Base-by-base conservation (phyloP, 2,329 filamentous ascomycete genomes). In the Lachnellula subtilissima region DNA sequence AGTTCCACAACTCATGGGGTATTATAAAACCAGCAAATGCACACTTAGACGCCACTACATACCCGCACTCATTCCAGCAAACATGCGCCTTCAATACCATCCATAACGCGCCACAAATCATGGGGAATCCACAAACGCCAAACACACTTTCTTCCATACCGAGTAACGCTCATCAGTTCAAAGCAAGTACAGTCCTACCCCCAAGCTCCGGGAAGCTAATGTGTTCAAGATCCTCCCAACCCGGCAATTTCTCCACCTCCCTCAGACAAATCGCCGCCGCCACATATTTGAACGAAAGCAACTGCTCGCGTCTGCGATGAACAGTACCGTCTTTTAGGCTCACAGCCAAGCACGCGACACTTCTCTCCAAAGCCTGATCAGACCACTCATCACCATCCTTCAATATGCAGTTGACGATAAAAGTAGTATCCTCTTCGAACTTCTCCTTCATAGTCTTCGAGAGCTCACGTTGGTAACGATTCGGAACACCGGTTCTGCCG, bases 221-320 rank as follows among this genome's bases (percentile, higher is more conserved):
- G 19, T 45, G 42, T 19, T 45, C 42, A n/a, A 48, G 25, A 40
- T 40, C 25, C 5, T 52, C 45, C 22, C 43, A 58, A 12, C 52
- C 57, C 5, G 54, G 40, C 35, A 60, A 50, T 12, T 62, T 70
- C 64, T 75, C 71, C 49, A 82, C 66, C 69, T 82, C 77, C 53
- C 72, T 72, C 72, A 83, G 68, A 55, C 75, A 77, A 0, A 78
- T 73, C 0, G 72, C 74, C 4, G 78, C 78, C 55, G 78, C 75
- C 15, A 83, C 69, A 65, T 81, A 83, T 60, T 71, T 74, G 67
- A 81, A 83, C 59, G 79, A 82, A 59, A 72, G 66, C 54, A 81
- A 55, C 52, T 71, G 62, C 1, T 72, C 71, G 2, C 65, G 55
- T 28, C 63, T 59, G 32, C 65, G 63, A 36, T 50, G 52, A 0